Percentiles rank a stretch among this genome's conserved stretches.
Conservation (phyloP, 2,329 filamentous ascomycete genomes). For the Rhynchosporium secalis region DNA sequence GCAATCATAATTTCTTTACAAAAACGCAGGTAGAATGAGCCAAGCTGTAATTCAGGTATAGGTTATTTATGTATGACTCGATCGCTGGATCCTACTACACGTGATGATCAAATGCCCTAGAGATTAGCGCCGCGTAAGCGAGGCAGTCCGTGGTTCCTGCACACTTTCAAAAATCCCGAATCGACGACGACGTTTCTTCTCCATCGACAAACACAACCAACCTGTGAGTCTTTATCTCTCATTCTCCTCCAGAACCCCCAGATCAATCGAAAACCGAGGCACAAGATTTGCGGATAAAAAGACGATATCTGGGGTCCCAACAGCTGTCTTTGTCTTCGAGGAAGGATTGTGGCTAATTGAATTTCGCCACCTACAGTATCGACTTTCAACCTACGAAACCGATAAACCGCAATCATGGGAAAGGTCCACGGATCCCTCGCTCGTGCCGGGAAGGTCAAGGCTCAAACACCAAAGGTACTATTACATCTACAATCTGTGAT, state of each 20-base stretch:
- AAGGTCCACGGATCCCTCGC: constrained; percentile 94
- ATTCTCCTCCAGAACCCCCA: background rate
- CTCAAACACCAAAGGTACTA: constrained; percentile 86
- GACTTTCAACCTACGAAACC: constrained; percentile 23
- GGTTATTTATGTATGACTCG: no score
- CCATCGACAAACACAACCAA: constrained; percentile 26
- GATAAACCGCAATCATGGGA: constrained; percentile 67
- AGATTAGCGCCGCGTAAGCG: constrained; percentile 15
- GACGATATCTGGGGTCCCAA: background rate
- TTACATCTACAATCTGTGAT: constrained; percentile 24
- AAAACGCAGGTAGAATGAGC: no score
- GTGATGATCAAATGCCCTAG: constrained; percentile 15
- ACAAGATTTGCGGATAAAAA: background rate
- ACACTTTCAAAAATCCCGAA: constrained; percentile 15
- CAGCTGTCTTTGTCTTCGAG: background rate
- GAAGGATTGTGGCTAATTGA: constrained; percentile 24
- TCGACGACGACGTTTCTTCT: constrained; percentile 21
- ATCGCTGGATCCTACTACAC: background rate
- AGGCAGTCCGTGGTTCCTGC: constrained; percentile 7
- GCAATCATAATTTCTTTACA: no score
- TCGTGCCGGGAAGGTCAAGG: constrained; percentile 98
- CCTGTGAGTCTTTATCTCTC: constrained; percentile 23
- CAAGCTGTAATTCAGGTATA: no score
- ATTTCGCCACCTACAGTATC: constrained; percentile 19
- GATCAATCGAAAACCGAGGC: background rate